These are phyloP conservation scores for Astrothelium subdiscretum DNA, from an alignment of 495 filamentous ascomycete genomes.

Conservation along the genomic window DNA sequence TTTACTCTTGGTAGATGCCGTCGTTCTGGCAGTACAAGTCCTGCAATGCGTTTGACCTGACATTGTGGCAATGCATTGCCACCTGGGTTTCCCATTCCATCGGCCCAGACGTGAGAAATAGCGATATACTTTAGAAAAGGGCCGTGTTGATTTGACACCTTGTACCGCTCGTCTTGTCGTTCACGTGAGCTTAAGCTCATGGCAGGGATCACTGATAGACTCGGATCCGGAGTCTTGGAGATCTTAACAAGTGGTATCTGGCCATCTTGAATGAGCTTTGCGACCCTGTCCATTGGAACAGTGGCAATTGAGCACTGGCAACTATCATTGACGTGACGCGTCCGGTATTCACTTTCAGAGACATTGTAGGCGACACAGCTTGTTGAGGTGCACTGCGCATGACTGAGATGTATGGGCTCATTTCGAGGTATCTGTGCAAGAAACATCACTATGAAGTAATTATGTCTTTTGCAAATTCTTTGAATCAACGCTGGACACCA, in stretches of 20 bases:
- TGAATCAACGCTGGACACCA: neutral
- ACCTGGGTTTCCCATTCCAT: neutral
- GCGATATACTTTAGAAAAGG: neutral
- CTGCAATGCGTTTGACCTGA: neutral
- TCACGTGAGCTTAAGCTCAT: neutral
- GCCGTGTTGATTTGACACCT: neutral
- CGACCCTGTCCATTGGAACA: neutral
- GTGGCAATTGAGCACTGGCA: neutral
- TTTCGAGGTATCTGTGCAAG: neutral
- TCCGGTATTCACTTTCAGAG: neutral
- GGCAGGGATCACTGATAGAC: neutral
- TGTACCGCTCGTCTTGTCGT: neutral
- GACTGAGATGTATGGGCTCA: neutral
- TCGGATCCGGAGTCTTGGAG: neutral
- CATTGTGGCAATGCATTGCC: neutral
- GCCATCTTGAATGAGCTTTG: neutral
- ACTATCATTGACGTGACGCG: neutral
- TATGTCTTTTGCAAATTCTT: neutral
- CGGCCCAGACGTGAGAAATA: neutral
- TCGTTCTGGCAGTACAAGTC: neutral
- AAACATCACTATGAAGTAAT: neutral
- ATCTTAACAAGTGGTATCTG: neutral
- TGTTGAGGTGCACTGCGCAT: neutral
- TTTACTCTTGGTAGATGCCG: neutral
- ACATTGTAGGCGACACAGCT: neutral